Base-by-base conservation (phyloP, 306 rosid genomes). In the Cicer pinnatifidum region DNA sequence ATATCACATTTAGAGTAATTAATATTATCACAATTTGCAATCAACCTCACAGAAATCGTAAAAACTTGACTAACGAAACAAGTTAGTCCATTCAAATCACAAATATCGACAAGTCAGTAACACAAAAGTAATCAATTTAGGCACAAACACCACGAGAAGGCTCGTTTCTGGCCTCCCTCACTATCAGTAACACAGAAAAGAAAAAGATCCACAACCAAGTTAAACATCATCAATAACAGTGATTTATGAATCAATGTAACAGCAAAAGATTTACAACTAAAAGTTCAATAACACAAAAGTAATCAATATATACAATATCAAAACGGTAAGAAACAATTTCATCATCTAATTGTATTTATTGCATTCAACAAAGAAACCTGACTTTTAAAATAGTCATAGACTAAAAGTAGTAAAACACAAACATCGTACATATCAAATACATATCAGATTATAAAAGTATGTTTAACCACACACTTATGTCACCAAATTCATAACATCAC, bases 111-210 rank as follows among this genome's bases (percentile, higher is more conserved):
- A 20, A 20, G 2, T 20, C 23, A 20, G 23, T 20, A 20, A 20
- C 23, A 20, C 23, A 20, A 20, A 20, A 20, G 23, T 20, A 20
- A 20, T 20, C 23, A 20, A 20, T 20, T 20, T 20, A 20, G 23
- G 91, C 97, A 19, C 93, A 88, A 6, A 91, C 89, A 1, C 91
- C 93, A 1, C 85, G 89, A 8, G 84, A 75, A 19, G 82, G 19
- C 53, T 91, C 97, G 76, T 41, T 88, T 83, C 66, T 89, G 20
- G 91, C 75, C 75, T 94, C 99, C 76, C 96, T 89, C 80, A 89
- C 97, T 94, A 69, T 59, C 23, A 72, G 5, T 4, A 62, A 23
- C 6, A 52, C 15, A 78, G 6, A 13, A 39, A 1, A 73, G 4
- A 12, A 28, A 0, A n/a, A 50, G 46, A 20, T 17, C 4, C 71